Percentiles rank a stretch among this genome's conserved stretches.
Conservation (phyloP, 257 asterid species). For the Solanum arcanum region DNA sequence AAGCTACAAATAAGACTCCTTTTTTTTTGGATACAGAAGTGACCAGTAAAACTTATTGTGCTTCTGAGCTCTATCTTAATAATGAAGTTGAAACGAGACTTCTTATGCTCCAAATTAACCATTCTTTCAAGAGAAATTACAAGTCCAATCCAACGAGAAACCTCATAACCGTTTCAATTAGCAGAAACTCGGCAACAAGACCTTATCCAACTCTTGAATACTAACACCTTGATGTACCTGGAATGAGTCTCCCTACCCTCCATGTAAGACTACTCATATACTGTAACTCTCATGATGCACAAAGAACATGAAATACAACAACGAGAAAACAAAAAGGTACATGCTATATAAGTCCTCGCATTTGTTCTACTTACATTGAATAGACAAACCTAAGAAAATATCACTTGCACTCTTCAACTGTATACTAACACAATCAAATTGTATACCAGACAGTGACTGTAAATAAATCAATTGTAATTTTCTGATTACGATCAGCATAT, state of each 20-base stretch:
- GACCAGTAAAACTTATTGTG: background rate
- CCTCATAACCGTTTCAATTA: background rate
- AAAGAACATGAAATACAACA: background rate
- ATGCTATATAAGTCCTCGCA: background rate
- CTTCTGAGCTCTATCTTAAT: background rate
- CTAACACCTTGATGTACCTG: background rate
- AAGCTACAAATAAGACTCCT: background rate
- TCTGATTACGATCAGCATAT: background rate
- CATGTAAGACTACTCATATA: background rate
- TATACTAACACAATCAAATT: background rate
- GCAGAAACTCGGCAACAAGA: background rate
- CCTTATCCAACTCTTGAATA: background rate
- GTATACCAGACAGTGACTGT: background rate
- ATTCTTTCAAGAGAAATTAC: background rate
- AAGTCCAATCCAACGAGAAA: background rate
- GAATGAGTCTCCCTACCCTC: background rate
- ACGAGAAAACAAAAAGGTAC: background rate
- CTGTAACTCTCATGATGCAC: background rate
- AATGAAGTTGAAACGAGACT: background rate
- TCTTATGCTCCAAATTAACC: background rate
- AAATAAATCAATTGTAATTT: background rate
- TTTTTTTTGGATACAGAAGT: background rate
- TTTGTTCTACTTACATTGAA: background rate
- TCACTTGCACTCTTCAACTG: background rate
- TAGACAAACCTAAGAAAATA: background rate